Percentiles rank a stretch among this genome's conserved stretches.
phyloP scores from a whole-genome alignment of 2,329 filamentous ascomycete species.

The Nothophaeocryptopus gaeumannii region DNA sequence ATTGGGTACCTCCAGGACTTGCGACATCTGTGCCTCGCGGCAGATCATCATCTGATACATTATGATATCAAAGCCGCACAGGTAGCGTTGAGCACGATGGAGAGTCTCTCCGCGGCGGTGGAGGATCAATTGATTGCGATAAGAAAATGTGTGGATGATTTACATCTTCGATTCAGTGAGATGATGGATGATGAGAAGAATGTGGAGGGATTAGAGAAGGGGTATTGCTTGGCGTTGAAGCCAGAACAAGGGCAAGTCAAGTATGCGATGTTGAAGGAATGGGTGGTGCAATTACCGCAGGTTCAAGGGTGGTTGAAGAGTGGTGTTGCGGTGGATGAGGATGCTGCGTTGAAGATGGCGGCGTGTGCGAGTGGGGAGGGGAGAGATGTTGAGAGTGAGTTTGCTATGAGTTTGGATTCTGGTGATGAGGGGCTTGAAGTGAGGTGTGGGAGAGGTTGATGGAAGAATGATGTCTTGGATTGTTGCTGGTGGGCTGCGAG shows the following conservation, averaged over 20 bases:
- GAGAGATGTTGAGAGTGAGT: constrained; percentile 1
- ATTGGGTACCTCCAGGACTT: constrained; percentile 10
- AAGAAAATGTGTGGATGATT: constrained; percentile 6
- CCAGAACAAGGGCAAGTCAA: constrained; percentile 3
- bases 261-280: constrained; percentile 3
- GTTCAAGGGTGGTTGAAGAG: constrained; percentile 2
- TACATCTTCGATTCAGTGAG: constrained; percentile 10
- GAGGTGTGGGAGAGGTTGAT: background rate
- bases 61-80: constrained; percentile 1
- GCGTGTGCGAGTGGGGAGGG: background rate
- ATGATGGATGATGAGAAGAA: constrained; percentile 6
- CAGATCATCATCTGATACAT: background rate
- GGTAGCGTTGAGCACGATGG: constrained; percentile 4
- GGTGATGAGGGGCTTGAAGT: background rate
- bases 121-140: constrained; percentile 10
- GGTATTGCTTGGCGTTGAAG: constrained; percentile 9
- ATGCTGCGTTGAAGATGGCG: constrained; percentile 9
- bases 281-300: constrained; percentile 7
- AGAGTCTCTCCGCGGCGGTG: constrained; percentile 6
- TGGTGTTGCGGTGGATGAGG: constrained; percentile 7
- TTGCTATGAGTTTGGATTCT: background rate
- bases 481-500: too few relatives aligned
- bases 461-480: background rate
- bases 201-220: background rate
- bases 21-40: constrained; percentile 1